Evolutionary conservation across 352 stramenopile species (phyloP).

Genomic region (Phytophthora sp.): DNA sequence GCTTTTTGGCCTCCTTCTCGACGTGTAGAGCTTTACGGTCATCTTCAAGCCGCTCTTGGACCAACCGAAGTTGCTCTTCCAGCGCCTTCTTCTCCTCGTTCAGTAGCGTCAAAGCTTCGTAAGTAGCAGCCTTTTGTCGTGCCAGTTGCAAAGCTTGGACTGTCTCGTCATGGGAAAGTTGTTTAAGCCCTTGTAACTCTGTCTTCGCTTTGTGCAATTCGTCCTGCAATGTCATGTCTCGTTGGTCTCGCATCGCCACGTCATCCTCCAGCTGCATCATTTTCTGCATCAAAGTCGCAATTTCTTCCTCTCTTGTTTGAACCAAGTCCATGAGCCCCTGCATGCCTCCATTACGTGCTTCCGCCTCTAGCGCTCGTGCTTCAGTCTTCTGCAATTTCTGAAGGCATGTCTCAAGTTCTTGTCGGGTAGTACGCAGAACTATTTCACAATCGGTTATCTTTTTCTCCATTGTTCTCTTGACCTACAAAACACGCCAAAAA

Average conservation of each 20-base stretch:
- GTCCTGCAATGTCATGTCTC: constrained; percentile 32
- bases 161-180: constrained; percentile 77
- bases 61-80: constrained; percentile 36
- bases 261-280: constrained; percentile 45
- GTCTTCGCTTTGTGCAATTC: constrained; percentile 40
- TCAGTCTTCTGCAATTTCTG: constrained; percentile 13
- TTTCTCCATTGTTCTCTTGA: constrained; percentile 33
- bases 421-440: constrained; percentile 12
- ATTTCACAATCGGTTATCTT: constrained; percentile 20
- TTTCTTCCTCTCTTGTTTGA: constrained; percentile 49
- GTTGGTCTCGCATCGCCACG: constrained; percentile 31
- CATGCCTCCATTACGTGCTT: constrained; percentile 11
- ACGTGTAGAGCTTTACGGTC: constrained; percentile 17
- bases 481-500: constrained; percentile 14
- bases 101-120: constrained; percentile 64
- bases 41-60: constrained; percentile 36
- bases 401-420: constrained; percentile 20
- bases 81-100: constrained; percentile 66
- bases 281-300: constrained; percentile 54
- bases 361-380: constrained; percentile 10
- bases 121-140: constrained; percentile 57
- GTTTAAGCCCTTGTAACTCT: constrained; percentile 44
- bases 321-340: constrained; percentile 25
- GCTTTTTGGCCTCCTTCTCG: constrained; percentile 26
- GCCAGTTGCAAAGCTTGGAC: constrained; percentile 75